Conservation (phyloP, 169 alveolate species). For the Plasmodium gaboni region DNA sequence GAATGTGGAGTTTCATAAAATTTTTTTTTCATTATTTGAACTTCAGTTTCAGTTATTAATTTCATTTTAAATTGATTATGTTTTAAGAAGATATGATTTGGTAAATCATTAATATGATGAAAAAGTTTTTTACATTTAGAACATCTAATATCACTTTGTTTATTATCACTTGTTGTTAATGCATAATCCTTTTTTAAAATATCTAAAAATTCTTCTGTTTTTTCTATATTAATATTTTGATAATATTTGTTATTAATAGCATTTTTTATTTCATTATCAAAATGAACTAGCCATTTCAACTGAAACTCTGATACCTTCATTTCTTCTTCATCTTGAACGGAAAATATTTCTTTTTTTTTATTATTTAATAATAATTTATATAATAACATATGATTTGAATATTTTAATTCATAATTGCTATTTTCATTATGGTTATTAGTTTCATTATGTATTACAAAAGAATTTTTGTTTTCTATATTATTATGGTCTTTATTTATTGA, state of each 20-base stretch:
- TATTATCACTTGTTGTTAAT: constrained; percentile 11
- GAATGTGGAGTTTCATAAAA: constrained; percentile 68
- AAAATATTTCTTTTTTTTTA: constrained; percentile 15
- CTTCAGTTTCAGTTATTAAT: constrained; percentile 71
- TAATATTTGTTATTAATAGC: constrained; percentile 52
- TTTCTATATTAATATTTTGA: constrained; percentile 59
- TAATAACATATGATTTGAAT: not conserved
- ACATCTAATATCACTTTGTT: constrained; percentile 48
- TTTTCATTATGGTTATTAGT: not conserved
- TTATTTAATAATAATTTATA: not conserved
- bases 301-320: constrained; percentile 24
- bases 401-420: not conserved
- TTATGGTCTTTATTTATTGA: too few species aligned
- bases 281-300: constrained; percentile 52
- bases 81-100: constrained; percentile 68
- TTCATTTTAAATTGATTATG: constrained; percentile 58
- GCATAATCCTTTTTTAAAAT: constrained; percentile 36
- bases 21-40: constrained; percentile 43
- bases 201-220: constrained; percentile 56
- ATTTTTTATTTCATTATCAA: constrained; percentile 48
- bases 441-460: not conserved
- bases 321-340: not conserved
- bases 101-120: constrained; percentile 54
- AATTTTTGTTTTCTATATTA: too few species aligned
- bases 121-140: constrained; percentile 71